Conservation (phyloP, 1,284 basidiomycete species). For the Cutaneotrichosporon dermatis region DNA sequence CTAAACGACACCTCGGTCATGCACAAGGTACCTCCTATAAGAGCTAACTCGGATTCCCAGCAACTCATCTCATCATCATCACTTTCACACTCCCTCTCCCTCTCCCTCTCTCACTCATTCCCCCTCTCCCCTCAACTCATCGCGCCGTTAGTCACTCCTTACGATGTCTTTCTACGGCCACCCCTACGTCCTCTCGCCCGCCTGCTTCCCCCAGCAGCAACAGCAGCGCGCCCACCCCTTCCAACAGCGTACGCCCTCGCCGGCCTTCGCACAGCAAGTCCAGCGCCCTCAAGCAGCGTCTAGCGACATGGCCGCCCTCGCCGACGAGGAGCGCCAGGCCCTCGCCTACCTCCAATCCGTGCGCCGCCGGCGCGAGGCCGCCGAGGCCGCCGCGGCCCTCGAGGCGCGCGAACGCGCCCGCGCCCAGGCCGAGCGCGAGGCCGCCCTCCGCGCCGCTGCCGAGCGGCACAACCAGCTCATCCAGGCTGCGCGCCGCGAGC, state of each 20-base stretch:
- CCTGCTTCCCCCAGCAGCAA: no score
- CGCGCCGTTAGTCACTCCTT: neutral
- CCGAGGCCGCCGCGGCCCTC: slow-evolving; percentile 25
- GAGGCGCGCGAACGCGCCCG: slow-evolving; percentile 21
- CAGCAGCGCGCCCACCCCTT: neutral
- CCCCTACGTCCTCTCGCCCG: slow-evolving; percentile 14
- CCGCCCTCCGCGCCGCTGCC: slow-evolving; percentile 17
- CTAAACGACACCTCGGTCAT: no score
- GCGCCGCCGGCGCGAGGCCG: slow-evolving; percentile 35
- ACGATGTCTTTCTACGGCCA: slow-evolving; percentile 19
- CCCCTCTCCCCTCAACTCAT: neutral
- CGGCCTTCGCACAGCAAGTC: neutral
- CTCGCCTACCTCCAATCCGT: slow-evolving; percentile 40
- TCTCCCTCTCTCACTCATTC: no score
- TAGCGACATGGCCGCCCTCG: slow-evolving; percentile 8
- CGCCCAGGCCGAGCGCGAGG: slow-evolving; percentile 13
- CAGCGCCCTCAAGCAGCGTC: no score
- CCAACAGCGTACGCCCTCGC: neutral
- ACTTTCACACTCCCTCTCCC: neutral
- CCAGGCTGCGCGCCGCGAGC: slow-evolving; percentile 17
- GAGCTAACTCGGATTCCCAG: neutral
- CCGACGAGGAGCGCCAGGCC: slow-evolving; percentile 39
- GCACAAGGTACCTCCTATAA: no score
- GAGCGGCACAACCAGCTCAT: slow-evolving; percentile 12
- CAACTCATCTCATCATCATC: neutral